Conservation (phyloP, 495 filamentous ascomycete species). For the Talaromyces wortmannii region DNA sequence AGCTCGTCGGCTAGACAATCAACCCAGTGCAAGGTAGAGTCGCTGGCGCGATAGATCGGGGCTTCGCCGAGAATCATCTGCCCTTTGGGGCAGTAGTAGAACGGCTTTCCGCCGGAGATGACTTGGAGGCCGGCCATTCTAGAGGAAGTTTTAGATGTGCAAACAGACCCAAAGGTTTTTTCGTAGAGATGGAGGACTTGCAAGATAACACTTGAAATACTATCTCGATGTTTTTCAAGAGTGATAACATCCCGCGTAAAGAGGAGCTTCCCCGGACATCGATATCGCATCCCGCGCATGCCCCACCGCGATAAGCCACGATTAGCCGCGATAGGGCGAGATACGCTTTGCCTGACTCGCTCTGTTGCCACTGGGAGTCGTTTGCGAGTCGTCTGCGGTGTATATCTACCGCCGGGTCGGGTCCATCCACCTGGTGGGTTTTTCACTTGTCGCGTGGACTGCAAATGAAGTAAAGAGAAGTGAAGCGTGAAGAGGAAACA, state of each 20-base stretch:
- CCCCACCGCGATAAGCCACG: neutral
- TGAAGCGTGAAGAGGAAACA: neutral
- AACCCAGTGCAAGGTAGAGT: constrained; percentile 20
- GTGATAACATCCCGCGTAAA: neutral
- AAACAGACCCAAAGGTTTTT: too few species aligned
- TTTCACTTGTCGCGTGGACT: too few species aligned
- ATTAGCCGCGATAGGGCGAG: neutral
- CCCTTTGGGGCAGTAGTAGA: constrained; percentile 13
- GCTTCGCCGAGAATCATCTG: constrained; percentile 20
- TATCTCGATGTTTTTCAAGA: neutral
- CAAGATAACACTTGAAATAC: neutral
- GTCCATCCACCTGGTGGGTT: too few species aligned
- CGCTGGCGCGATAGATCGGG: constrained; percentile 15
- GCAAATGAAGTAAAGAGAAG: neutral
- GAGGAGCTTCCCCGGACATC: neutral
- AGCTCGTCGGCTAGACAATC: constrained; percentile 17
- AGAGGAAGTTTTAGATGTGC: too few species aligned
- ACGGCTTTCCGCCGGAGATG: neutral
- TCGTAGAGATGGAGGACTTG: neutral
- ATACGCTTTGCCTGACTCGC: neutral
- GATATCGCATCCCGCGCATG: neutral
- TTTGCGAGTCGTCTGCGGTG: too few species aligned
- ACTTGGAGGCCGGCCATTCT: constrained; percentile 1
- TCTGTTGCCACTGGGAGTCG: too few species aligned
- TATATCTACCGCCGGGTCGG: too few species aligned